Base-by-base conservation (phyloP, 306 rosid species). In the Acmispon strigosus region DNA sequence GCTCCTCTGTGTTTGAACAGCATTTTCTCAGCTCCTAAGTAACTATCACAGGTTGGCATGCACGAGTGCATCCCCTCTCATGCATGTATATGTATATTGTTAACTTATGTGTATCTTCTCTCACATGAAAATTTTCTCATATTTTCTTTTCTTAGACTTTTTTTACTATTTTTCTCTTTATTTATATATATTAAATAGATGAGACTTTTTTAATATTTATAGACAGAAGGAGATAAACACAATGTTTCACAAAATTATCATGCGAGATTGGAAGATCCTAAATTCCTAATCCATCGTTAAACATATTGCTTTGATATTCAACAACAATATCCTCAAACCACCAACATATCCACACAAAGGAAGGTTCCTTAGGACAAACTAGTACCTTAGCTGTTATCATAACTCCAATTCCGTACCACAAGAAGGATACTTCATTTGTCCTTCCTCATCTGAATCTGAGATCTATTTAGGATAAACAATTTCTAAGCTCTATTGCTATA, bases 371-470 rank as follows among this genome's bases (percentile, higher is more conserved):
- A 19, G 22, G 76, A 81, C 86, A 83, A 74, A 56, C 22, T 57
- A 44, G 78, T 68, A 68, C 67, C 74, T 70, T 75, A 80, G 89
- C 81, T 84, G 92, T 27, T 82, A 11, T 56, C 72, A 65, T 62
- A 61, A 55, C 52, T 13, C 70, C 44, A 61, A 8, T 48, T 77
- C 79, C 84, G 87, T 80, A 82, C 87, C 53, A 27, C 8, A 16
- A 1, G 7, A 73, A 70, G 58, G 56, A 76, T 69, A 24, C 76
- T 85, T 83, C 85, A 55, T 24, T 49, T 66, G 66, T 82, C 32
- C 76, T 74, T 79, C 83, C 75, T 71, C 66, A 18, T 66, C 44
- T 9, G 6, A 75, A 77, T 78, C 85, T 81, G 24, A 66, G 85
- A 84, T 79, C 80, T 67, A 73, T 9, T 79, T 63, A 65, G 10